Evolutionary conservation across 768 basidiomycete species (phyloP).

Genomic region (Boletus vinaceobasis): DNA sequence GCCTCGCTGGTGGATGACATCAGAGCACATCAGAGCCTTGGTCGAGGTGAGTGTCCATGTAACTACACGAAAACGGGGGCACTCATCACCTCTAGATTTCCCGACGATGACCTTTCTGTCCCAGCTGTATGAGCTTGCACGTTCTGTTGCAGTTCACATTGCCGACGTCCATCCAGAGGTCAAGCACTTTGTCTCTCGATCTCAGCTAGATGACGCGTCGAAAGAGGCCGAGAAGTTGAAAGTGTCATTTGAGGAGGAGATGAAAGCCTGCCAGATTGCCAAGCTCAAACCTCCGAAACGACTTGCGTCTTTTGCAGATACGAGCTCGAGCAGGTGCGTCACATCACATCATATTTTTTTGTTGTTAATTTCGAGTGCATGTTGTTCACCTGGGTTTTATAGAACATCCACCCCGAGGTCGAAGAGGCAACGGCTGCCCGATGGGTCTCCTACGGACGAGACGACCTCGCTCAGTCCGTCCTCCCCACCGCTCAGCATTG

Average conservation of each 20-base stretch:
- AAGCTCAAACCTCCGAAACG: conserved; percentile 47
- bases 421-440: conserved; percentile 46
- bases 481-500: conserved; percentile 48
- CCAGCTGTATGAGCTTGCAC: conserved; percentile 43
- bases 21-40: conserved; percentile 21
- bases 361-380: neutral
- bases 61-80: neutral
- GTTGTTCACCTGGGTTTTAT: conserved; percentile 5
- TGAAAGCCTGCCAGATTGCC: conserved; percentile 38
- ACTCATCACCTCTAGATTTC: conserved; percentile 24
- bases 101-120: conserved; percentile 45
- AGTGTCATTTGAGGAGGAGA: conserved; percentile 34
- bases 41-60: conserved; percentile 21
- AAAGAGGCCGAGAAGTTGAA: conserved; percentile 33
- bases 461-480: conserved; percentile 20
- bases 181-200: conserved; percentile 12
- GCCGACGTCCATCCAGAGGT: conserved; percentile 9
- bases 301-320: conserved; percentile 41
- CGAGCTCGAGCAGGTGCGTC: conserved; percentile 39
- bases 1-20: conserved; percentile 22
- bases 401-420: conserved; percentile 24
- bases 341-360: neutral
- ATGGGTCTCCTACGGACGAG: conserved; percentile 30
- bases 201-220: conserved; percentile 25
- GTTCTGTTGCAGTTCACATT: conserved; percentile 27